Conservation (phyloP, 2,329 filamentous ascomycete species). For the Aureobasidium namibiae region DNA sequence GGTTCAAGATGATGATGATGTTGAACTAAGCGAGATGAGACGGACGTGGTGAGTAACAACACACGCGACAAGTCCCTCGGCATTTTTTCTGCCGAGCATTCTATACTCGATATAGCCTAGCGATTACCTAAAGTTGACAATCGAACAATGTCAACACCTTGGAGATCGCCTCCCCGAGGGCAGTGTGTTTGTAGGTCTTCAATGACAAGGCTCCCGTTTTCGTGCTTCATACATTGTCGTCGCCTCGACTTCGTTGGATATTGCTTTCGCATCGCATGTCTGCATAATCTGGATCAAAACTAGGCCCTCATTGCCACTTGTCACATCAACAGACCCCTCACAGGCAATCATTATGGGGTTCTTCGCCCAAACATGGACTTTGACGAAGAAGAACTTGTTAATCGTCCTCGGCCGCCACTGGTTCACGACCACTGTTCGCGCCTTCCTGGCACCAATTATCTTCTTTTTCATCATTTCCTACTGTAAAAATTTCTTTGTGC, state of each 20-base stretch:
- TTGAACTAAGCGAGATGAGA: background rate
- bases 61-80: constrained; percentile 1
- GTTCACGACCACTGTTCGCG: constrained; percentile 46
- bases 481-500: constrained; percentile 74
- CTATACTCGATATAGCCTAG: background rate
- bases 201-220: background rate
- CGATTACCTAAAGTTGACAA: background rate
- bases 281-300: background rate
- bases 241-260: background rate
- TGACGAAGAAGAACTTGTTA: constrained; percentile 50
- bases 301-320: background rate
- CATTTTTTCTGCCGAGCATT: background rate
- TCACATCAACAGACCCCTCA: background rate
- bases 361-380: constrained; percentile 46
- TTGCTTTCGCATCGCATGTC: background rate
- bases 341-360: constrained; percentile 26
- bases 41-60: background rate
- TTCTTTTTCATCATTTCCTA: constrained; percentile 39
- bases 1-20: background rate
- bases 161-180: background rate
- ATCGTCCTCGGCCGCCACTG: constrained; percentile 47
- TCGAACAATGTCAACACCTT: constrained; percentile 2
- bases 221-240: background rate
- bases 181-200: background rate
- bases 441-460: constrained; percentile 49